Evolutionary conservation across 768 basidiomycete species (phyloP).

Genomic region (Tricholoma flavovirens): DNA sequence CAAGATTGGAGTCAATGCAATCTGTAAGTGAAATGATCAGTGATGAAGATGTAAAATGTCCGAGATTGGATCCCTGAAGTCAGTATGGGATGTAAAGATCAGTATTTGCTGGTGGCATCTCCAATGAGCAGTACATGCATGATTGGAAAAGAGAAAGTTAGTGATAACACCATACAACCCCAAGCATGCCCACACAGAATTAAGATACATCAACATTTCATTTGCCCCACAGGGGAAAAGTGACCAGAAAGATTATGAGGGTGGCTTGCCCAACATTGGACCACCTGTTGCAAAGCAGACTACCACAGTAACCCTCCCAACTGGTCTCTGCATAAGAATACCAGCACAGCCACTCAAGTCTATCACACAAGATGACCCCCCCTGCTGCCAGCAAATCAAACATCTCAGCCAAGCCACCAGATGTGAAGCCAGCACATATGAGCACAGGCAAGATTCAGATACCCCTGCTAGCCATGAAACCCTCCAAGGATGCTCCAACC

Average conservation of each 20-base stretch:
- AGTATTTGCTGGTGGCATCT: no score
- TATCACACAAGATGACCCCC: neutral
- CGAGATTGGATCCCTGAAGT: slow-evolving; percentile 10
- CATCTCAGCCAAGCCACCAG: neutral
- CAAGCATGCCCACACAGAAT: slow-evolving; percentile 10
- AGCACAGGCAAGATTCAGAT: neutral
- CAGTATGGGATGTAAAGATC: slow-evolving; percentile 19
- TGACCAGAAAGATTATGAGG: slow-evolving; percentile 1
- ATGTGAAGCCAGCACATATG: neutral
- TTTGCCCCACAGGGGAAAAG: neutral
- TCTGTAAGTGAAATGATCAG: slow-evolving; percentile 12
- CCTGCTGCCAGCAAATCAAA: neutral
- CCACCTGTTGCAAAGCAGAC: neutral
- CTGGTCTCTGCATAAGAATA: neutral
- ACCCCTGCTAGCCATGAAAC: neutral
- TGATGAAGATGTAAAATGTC: neutral
- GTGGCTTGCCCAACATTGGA: slow-evolving; percentile 3
- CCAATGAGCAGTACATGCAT: slow-evolving; percentile 13
- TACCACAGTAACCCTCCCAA: neutral
- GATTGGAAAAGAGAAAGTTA: slow-evolving; percentile 15
- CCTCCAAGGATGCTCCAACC: neutral
- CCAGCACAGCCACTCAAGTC: neutral
- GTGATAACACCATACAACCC: slow-evolving; percentile 20
- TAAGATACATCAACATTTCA: neutral
- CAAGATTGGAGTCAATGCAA: slow-evolving; percentile 16